These are phyloP conservation scores for Neoboletus magnificus DNA, from an alignment of 768 basidiomycete species.

Conservation along the genomic window DNA sequence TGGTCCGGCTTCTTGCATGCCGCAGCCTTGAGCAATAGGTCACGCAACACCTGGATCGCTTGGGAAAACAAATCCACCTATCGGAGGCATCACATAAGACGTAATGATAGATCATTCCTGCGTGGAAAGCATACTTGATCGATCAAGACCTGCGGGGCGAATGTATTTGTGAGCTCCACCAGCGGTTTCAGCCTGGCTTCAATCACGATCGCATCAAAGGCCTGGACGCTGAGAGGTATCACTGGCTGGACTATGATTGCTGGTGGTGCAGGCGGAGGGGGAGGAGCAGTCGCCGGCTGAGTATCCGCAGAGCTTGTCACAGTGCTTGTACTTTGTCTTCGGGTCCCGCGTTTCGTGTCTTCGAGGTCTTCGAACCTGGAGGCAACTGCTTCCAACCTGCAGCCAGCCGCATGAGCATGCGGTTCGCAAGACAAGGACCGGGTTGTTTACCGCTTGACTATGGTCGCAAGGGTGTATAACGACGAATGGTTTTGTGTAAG, in stretches of 20 bases:
- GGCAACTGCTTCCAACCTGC: constrained; percentile 88
- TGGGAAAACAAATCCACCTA: constrained; percentile 70
- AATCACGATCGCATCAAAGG: constrained; percentile 72
- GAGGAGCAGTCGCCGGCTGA: constrained; percentile 27
- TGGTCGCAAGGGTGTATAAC: constrained; percentile 72
- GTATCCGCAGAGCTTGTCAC: constrained; percentile 25
- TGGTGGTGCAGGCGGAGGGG: constrained; percentile 35
- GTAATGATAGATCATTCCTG: not conserved
- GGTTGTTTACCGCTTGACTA: constrained; percentile 70
- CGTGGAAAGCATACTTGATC: constrained; percentile 62
- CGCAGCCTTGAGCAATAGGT: constrained; percentile 62
- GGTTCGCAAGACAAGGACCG: constrained; percentile 4
- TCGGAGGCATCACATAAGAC: constrained; percentile 3
- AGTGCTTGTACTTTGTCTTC: constrained; percentile 32
- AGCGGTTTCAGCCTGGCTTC: constrained; percentile 73
- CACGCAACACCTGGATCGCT: constrained; percentile 65
- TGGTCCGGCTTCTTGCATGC: constrained; percentile 79
- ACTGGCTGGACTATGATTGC: constrained; percentile 38
- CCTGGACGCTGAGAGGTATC: constrained; percentile 58
- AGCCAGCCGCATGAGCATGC: not conserved
- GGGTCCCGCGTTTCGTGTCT: constrained; percentile 30
- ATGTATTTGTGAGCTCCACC: constrained; percentile 62
- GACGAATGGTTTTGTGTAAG: constrained; percentile 42
- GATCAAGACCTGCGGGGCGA: constrained; percentile 66
- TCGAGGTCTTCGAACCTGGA: constrained; percentile 95